phyloP scores from a whole-genome alignment of 2,329 filamentous ascomycete genomes.

The Epichloe elymi region DNA sequence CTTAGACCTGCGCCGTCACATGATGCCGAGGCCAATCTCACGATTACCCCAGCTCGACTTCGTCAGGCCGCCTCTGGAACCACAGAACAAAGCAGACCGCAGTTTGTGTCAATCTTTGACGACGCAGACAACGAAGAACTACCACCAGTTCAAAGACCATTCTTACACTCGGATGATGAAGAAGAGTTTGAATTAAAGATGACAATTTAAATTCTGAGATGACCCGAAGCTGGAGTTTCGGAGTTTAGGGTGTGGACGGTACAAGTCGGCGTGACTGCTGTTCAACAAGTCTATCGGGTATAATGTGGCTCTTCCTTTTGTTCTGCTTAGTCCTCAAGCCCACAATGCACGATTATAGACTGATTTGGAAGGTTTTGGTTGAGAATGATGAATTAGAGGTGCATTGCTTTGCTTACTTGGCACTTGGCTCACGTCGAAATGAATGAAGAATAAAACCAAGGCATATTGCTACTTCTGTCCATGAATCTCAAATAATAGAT shows the following conservation, averaged over 20 bases:
- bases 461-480: too few species aligned
- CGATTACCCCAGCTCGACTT: slow-evolving; percentile 33
- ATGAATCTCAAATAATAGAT: too few species aligned
- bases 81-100: slow-evolving; percentile 26
- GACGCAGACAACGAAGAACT: slow-evolving; percentile 30
- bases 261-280: not conserved
- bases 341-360: not conserved
- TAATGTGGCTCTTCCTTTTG: not conserved
- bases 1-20: slow-evolving; percentile 7
- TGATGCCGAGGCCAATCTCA: slow-evolving; percentile 18
- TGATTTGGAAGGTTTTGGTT: not conserved
- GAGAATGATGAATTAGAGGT: not conserved
- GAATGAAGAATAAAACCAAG: not conserved
- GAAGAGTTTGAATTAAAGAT: slow-evolving; percentile 44
- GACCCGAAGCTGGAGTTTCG: not conserved
- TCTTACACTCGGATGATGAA: slow-evolving; percentile 27
- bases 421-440: not conserved
- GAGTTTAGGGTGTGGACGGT: not conserved
- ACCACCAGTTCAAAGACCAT: slow-evolving; percentile 14
- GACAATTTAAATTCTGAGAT: slow-evolving; percentile 1
- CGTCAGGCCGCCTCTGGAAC: slow-evolving; percentile 10
- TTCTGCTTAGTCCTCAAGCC: not conserved
- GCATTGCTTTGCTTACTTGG: not conserved
- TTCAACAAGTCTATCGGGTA: not conserved
- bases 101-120: slow-evolving; percentile 47